A percentile compares a stretch with the other conserved stretches of the same genome.
These are phyloP conservation scores for Entelexis sorbosivorans DNA, from an alignment of 1,139 yeast genomes.

Conservation along the genomic window DNA sequence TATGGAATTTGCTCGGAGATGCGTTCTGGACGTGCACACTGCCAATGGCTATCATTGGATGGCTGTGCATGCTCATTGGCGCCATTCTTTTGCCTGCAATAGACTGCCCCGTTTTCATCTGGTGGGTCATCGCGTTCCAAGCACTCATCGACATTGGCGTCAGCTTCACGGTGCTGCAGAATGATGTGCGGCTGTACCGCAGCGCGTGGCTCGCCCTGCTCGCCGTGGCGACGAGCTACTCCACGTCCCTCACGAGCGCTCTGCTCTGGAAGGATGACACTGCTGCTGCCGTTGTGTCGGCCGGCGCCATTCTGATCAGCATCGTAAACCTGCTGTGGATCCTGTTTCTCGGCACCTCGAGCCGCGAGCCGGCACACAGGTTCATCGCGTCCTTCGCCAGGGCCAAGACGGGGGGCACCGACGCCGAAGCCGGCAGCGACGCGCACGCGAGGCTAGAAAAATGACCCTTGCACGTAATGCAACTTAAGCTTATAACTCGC, in stretches of 20 bases:
- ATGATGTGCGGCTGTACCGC: conserved; percentile 60
- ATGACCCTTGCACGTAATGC: background rate
- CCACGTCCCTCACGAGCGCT: conserved; percentile 67
- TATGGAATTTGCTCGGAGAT: conserved; percentile 27
- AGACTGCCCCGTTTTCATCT: conserved; percentile 55
- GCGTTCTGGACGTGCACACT: conserved; percentile 32
- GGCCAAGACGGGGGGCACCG: background rate
- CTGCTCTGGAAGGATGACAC: conserved; percentile 28
- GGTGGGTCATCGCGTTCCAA: conserved; percentile 92
- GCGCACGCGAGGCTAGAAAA: background rate
- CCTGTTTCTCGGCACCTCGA: conserved; percentile 53
- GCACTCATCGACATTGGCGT: conserved; percentile 47
- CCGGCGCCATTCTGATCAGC: conserved; percentile 73
- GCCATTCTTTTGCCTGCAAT: background rate
- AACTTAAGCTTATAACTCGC: background rate
- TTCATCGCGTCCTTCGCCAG: conserved; percentile 59
- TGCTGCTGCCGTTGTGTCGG: conserved; percentile 82
- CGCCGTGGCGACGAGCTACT: conserved; percentile 60
- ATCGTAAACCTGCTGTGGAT: conserved; percentile 68
- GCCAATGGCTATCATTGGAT: conserved; percentile 33
- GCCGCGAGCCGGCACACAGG: conserved; percentile 52
- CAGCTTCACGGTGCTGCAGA: conserved; percentile 50
- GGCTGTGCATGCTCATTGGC: conserved; percentile 63
- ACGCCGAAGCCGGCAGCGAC: background rate
- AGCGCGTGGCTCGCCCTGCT: conserved; percentile 45